A percentile compares a stretch with the other conserved stretches of the same genome.
Conservation (phyloP, 257 asterid genomes). For the Agastache rugosa region DNA sequence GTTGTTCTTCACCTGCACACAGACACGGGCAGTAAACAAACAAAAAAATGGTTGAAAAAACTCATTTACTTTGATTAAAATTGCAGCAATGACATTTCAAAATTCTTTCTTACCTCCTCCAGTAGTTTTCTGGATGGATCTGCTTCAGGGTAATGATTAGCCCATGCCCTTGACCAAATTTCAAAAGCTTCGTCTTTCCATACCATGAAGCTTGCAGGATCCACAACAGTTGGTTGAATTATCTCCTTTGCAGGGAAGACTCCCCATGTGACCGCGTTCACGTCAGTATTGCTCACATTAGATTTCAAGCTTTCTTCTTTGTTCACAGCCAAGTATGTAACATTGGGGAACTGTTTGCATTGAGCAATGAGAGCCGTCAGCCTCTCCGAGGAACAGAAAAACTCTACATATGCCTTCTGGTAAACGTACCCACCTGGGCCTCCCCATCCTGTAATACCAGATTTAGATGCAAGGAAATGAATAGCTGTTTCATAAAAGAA, state of each 20-base stretch:
- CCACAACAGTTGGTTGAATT: conserved; percentile 88
- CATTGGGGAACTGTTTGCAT: conserved; percentile 62
- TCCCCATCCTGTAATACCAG: conserved; percentile 84
- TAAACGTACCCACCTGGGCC: conserved; percentile 92
- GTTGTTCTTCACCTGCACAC: conserved; percentile 68
- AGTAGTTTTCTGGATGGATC: conserved; percentile 77
- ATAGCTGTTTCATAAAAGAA: conserved; percentile 25
- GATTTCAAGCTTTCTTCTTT: conserved; percentile 76
- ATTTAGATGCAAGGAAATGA: conserved; percentile 31
- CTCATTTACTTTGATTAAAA: neutral
- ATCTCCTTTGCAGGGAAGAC: conserved; percentile 96
- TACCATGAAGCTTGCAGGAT: conserved; percentile 81
- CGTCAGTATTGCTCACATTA: conserved; percentile 54
- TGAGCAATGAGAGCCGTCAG: conserved; percentile 64
- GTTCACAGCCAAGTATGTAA: conserved; percentile 87
- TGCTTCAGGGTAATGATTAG: conserved; percentile 70
- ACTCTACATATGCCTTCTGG: conserved; percentile 93
- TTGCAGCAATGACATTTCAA: neutral
- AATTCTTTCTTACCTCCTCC: conserved; percentile 68
- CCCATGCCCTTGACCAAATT: conserved; percentile 95
- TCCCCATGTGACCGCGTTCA: conserved; percentile 97
- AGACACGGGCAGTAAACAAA: neutral
- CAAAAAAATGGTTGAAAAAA: neutral
- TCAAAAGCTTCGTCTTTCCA: conserved; percentile 99
- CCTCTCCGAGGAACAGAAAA: conserved; percentile 74